phyloP scores from a whole-genome alignment of 495 filamentous ascomycete genomes.

The Aspergillus biplanus region DNA sequence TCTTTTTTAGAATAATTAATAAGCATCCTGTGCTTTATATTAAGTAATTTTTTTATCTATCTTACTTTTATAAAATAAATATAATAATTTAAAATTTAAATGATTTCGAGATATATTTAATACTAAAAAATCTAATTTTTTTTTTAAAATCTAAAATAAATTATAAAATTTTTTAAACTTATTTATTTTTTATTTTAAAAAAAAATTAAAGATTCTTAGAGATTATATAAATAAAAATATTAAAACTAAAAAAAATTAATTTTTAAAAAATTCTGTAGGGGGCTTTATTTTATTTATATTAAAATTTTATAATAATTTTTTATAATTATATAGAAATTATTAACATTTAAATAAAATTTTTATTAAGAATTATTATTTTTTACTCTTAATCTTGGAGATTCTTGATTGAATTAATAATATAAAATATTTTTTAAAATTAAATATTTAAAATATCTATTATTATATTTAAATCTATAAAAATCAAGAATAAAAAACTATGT shows the following conservation, averaged over 20 bases:
- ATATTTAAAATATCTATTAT: slow-evolving; percentile 9
- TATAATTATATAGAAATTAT: no score
- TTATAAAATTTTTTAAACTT: slow-evolving; percentile 1
- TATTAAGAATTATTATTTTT: background rate
- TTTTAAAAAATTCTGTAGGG: background rate
- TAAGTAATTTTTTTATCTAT: no score
- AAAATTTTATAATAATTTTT: no score
- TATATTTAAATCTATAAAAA: background rate
- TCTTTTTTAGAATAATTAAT: no score
- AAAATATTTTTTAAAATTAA: slow-evolving; percentile 1
- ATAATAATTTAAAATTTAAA: no score
- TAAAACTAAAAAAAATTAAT: background rate
- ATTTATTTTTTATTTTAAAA: slow-evolving; percentile 6
- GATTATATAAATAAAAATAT: background rate
- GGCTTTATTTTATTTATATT: background rate
- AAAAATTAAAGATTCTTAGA: slow-evolving; percentile 5
- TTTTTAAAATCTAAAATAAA: no score
- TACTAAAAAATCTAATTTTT: no score
- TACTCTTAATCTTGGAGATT: slow-evolving; percentile 2
- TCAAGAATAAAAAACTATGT: background rate
- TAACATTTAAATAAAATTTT: no score
- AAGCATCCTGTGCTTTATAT: no score
- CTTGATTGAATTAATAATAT: background rate
- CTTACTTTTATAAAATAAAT: no score
- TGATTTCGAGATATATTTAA: no score